Conservation (phyloP, 768 basidiomycete species). For the Brasilioporus rufonigricans region DNA sequence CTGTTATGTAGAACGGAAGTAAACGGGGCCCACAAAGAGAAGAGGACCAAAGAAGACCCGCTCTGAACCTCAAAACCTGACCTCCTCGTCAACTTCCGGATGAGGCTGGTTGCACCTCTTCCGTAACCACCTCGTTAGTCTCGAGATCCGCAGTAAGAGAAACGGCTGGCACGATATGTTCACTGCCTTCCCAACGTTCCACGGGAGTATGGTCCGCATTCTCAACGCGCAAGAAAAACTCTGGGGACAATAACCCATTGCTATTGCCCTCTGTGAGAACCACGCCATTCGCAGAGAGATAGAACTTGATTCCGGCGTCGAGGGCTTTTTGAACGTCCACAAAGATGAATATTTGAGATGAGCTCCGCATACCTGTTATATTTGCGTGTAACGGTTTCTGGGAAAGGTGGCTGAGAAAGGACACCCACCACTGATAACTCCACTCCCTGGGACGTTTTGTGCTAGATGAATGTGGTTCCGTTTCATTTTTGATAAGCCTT, state of each 20-base stretch:
- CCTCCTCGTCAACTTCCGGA: not conserved
- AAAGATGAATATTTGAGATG: conserved; percentile 78
- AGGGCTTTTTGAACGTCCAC: conserved; percentile 72
- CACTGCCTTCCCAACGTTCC: conserved; percentile 23
- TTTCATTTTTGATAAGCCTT: conserved; percentile 80
- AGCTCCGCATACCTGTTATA: conserved; percentile 73
- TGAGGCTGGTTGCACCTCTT: not conserved
- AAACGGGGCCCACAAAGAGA: not conserved
- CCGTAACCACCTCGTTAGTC: not conserved
- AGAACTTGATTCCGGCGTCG: conserved; percentile 68
- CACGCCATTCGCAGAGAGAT: conserved; percentile 83
- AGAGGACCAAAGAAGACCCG: not conserved
- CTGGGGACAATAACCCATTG: conserved; percentile 54
- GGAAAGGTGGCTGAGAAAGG: not conserved
- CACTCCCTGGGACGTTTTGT: conserved; percentile 63
- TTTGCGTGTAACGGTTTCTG: not conserved
- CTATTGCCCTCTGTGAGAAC: conserved; percentile 79
- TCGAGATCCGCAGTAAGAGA: not conserved
- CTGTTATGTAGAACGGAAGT: not conserved
- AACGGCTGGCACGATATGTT: not conserved
- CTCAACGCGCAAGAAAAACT: conserved; percentile 73
- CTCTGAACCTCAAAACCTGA: not conserved
- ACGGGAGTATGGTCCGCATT: conserved; percentile 29
- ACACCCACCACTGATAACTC: conserved; percentile 71
- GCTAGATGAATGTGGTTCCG: conserved; percentile 94